phyloP scores from a whole-genome alignment of 2,329 filamentous ascomycete species.

The Huntiella abstrusa region DNA sequence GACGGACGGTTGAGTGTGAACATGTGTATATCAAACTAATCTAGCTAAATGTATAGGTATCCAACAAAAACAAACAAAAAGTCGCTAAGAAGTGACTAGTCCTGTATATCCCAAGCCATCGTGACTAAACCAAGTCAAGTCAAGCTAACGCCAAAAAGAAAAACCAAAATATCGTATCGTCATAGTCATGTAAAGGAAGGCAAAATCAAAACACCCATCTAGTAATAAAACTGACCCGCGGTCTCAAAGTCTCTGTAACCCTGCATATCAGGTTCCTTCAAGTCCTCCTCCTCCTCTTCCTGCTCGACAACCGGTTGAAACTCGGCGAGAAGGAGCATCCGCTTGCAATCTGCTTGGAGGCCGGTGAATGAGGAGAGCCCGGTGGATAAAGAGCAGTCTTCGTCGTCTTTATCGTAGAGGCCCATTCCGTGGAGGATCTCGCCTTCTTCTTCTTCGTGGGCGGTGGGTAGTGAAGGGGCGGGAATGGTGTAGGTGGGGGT shows the following conservation, averaged over 20 bases:
- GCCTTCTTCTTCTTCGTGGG: slow-evolving; percentile 39
- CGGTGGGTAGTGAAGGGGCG: neutral
- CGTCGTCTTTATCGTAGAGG: slow-evolving; percentile 54
- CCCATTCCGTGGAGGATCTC: slow-evolving; percentile 70
- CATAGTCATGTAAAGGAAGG: neutral
- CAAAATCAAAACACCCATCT: neutral
- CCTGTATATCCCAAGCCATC: neutral
- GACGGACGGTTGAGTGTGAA: too few species aligned
- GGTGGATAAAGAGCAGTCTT: slow-evolving; percentile 32
- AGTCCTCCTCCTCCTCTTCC: slow-evolving; percentile 27
- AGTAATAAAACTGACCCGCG: neutral
- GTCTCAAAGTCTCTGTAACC: slow-evolving; percentile 15
- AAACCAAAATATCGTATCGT: neutral
- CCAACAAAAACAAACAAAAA: neutral
- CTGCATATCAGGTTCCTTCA: slow-evolving; percentile 20
- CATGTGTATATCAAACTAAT: too few species aligned
- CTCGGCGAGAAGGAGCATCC: slow-evolving; percentile 64
- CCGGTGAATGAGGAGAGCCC: slow-evolving; percentile 35
- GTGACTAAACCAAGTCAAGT: neutral
- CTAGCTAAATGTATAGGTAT: neutral
- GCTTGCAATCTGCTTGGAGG: slow-evolving; percentile 46
- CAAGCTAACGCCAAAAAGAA: neutral
- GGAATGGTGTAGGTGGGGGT: neutral
- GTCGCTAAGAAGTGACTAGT: neutral
- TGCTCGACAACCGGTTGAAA: slow-evolving; percentile 52